Evolutionary conservation across 2,329 filamentous ascomycete genomes (phyloP), one percentile per base, ranked within the genome.

Genomic region (Penicillium digitatum): DNA sequence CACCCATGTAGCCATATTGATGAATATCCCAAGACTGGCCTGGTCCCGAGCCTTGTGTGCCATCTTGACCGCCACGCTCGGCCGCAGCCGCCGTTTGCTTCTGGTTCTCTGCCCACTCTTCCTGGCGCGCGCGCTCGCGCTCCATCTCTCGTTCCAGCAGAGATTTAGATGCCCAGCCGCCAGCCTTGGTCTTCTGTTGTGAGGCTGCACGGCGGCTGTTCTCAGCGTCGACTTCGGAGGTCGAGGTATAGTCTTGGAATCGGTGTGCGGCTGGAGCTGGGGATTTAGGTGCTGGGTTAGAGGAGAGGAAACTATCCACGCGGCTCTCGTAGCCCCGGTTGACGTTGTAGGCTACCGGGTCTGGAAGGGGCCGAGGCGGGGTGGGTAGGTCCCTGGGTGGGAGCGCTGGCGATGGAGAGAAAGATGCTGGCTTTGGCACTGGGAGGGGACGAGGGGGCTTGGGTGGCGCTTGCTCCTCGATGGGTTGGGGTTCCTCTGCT

Each of bases 81-180:
- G 78, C 75, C 0, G 78, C 78, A 31, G 74, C 75, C 50, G 76
- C 72, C 1, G 78, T 74, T 16, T 73, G 76, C 49, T 81, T 76
- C 66, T 87, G 84, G 20, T 74, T 74, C 42, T 84, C 80, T 66
- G 87, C 84, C 84, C 84, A 87, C 57, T 87, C 84, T 35, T 78
- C 76, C 65, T 87, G 84, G 44, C 84, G 78, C 64, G 85, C 82
- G 16, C 84, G 79, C 65, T 87, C 84, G 20, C 82, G 81, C 66
- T 87, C 84, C 84, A 86, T 87, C 61, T 87, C 84, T 8, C 83
- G 80, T 65, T 86, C 83, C 3, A 87, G 76, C 1, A 87, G 75
- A 3, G 82, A 84, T 65, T 84, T 85, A n/a, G 78, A 80, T 0
- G 82, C 82, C 82, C 82, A 85, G 2, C 81, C 82, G 20, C 78